Evolutionary conservation across 306 rosid genomes (phyloP).

Genomic region (Styphnolobium japonicum): DNA sequence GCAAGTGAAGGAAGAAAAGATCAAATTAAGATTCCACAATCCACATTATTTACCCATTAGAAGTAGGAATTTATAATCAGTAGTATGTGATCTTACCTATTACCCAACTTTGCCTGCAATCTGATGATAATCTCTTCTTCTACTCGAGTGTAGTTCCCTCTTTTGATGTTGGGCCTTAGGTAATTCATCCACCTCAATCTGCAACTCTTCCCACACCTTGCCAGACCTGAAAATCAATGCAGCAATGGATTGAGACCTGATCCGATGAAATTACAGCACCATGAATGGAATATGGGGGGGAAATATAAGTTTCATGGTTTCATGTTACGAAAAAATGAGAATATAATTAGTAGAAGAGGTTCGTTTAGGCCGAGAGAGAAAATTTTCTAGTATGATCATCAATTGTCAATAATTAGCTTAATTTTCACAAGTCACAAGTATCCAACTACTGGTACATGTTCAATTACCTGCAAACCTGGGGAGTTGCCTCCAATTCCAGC

Average conservation of each 20-base stretch:
- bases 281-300: too few relatives aligned
- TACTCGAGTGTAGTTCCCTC: constrained; percentile 30
- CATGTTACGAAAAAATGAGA: too few relatives aligned
- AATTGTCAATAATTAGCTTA: background rate
- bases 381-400: background rate
- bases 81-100: constrained; percentile 15
- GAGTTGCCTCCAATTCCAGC: constrained; percentile 93
- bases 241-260: too few relatives aligned
- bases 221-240: constrained; percentile 24
- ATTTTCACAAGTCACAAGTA: background rate
- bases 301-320: too few relatives aligned
- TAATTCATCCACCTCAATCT: constrained; percentile 50
- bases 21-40: background rate
- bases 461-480: constrained; percentile 79
- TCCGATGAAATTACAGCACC: too few relatives aligned
- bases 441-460: too few relatives aligned
- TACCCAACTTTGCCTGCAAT: constrained; percentile 33
- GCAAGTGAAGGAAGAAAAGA: background rate
- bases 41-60: background rate
- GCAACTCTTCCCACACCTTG: constrained; percentile 49
- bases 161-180: constrained; percentile 38
- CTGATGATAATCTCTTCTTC: constrained; percentile 31
- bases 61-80: background rate
- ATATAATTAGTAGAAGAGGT: too few relatives aligned
- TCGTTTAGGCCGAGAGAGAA: too few relatives aligned